phyloP scores from a whole-genome alignment of 805 yeast species.

The Yarrowia deformans region DNA sequence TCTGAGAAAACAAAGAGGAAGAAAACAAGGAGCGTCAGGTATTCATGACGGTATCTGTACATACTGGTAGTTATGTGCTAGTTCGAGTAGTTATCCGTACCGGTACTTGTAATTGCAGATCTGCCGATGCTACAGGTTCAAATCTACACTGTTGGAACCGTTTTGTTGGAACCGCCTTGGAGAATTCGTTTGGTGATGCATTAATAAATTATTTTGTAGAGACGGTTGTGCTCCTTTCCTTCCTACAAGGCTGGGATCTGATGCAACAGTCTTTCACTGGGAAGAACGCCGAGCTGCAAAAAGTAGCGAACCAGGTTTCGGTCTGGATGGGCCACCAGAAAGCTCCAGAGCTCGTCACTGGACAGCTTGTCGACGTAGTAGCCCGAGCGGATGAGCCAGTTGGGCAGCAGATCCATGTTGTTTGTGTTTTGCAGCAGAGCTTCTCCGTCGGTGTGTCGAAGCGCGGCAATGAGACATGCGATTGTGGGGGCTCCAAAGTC shows the following conservation, averaged over 20 bases:
- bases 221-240: too few species aligned
- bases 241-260: conserved; percentile 22
- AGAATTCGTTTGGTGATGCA: too few species aligned
- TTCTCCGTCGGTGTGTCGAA: not conserved
- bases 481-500: conserved; percentile 12
- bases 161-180: too few species aligned
- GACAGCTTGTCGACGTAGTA: conserved; percentile 15
- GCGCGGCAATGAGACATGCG: conserved; percentile 1
- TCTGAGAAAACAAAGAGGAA: not conserved
- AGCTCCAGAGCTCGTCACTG: conserved; percentile 16
- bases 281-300: conserved; percentile 10
- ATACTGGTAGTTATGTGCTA: too few species aligned
- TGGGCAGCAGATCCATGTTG: conserved; percentile 25
- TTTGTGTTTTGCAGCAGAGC: not conserved
- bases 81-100: too few species aligned
- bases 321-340: not conserved
- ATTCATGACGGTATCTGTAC: too few species aligned
- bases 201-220: too few species aligned
- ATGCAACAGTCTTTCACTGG: not conserved
- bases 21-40: not conserved
- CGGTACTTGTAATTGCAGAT: too few species aligned
- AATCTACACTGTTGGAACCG: too few species aligned
- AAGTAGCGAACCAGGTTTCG: not conserved
- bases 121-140: too few species aligned
- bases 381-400: conserved; percentile 25